Evolutionary conservation across 345 rosid species (phyloP), one percentile per base, ranked within the genome.

Genomic region (Linum trigynum): DNA sequence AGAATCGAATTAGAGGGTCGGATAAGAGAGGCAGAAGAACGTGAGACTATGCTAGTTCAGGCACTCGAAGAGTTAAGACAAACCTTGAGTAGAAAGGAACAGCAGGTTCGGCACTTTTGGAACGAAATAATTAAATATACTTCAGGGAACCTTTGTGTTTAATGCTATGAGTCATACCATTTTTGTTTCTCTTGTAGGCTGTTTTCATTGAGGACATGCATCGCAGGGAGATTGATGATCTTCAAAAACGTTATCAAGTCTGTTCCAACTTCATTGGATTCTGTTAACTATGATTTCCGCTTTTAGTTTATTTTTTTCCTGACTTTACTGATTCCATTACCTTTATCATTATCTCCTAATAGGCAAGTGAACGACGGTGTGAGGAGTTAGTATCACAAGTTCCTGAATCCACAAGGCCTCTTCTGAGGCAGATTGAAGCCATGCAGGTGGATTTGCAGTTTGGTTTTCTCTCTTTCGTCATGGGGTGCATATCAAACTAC

Each of bases 331-430:
- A 48, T 15, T 48, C 64, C 39, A 4, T 38, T 57, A 32, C 9
- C 3, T 65, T 40, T 38, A 23, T 23, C 32, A 23, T 72, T 67
- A 59, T 76, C 16, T 59, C 39, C 14, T 15, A 48, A 48, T 70
- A 95, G 99, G 96, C 87, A 78, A 91, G 94, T 84, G 99, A 95
- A 73, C 92, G 99, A 1, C 94, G 98, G 42, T 91, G 98, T 72
- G 99, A 95, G 82, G 99, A 95, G 79, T 86, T 95, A 79, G 78
- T 95, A 56, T 84, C 88, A 41, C 99, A 89, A 80, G 99, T 95
- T 68, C 99, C 99, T 60, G 99, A 95, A 66, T 95, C 99, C 65
- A 95, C 99, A 37, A 84, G 97, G 81, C 99, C 99, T 72, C 92
- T 95, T 68, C 70, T 89, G 71, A 82, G 98, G 78, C 99, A 95